Percentiles rank a stretch among this genome's conserved stretches.
These are phyloP conservation scores for Gossypium anomalum DNA, from an alignment of 345 rosid genomes.

Conservation along the genomic window DNA sequence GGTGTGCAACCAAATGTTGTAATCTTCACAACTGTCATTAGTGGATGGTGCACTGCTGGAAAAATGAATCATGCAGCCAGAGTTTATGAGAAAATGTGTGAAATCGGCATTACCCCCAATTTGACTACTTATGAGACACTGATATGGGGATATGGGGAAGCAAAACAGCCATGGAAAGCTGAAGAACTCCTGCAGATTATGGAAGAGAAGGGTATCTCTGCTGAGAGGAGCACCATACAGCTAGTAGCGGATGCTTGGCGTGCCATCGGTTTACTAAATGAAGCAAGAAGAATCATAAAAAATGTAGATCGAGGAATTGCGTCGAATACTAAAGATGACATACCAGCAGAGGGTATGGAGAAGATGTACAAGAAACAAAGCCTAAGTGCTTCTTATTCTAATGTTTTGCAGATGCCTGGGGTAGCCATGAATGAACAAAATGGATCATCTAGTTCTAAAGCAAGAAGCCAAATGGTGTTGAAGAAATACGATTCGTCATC, in stretches of 20 bases:
- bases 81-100: slow-evolving; percentile 56
- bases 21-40: slow-evolving; percentile 71
- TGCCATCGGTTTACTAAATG: slow-evolving; percentile 54
- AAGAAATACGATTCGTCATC: slow-evolving; percentile 23
- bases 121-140: slow-evolving; percentile 80
- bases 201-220: slow-evolving; percentile 56
- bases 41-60: slow-evolving; percentile 81
- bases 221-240: slow-evolving; percentile 55
- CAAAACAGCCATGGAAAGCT: slow-evolving; percentile 78
- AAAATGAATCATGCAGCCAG: slow-evolving; percentile 66
- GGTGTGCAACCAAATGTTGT: slow-evolving; percentile 74
- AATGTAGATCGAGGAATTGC: slow-evolving; percentile 21
- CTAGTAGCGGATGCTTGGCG: slow-evolving; percentile 80
- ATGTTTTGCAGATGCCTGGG: slow-evolving; percentile 28
- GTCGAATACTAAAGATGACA: slow-evolving; percentile 24
- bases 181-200: slow-evolving; percentile 63
- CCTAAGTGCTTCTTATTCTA: slow-evolving; percentile 26
- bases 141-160: slow-evolving; percentile 87
- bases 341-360: slow-evolving; percentile 29
- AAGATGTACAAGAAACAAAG: slow-evolving; percentile 25
- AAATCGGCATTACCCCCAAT: slow-evolving; percentile 53
- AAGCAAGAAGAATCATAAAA: slow-evolving; percentile 45
- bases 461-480: slow-evolving; percentile 29
- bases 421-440: slow-evolving; percentile 23
- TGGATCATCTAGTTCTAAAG: slow-evolving; percentile 25